Percentiles rank a stretch among this genome's conserved stretches.
These are phyloP conservation scores for Candida koratica DNA, from an alignment of 805 yeast species.

Conservation along the genomic window DNA sequence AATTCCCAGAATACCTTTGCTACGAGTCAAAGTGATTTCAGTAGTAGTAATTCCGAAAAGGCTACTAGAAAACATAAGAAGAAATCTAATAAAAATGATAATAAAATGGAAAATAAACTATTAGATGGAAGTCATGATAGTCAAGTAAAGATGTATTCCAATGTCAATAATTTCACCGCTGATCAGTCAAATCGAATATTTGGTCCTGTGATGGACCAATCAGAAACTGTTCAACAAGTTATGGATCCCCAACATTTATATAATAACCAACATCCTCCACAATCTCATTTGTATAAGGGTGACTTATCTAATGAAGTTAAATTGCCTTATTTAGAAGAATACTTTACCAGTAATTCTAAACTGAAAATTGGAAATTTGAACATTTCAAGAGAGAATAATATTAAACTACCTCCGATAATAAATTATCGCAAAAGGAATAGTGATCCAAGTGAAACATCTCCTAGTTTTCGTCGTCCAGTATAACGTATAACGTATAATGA, in stretches of 20 bases:
- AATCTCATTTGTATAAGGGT: constrained; percentile 16
- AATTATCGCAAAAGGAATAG: constrained; percentile 13
- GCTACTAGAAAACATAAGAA: constrained; percentile 7
- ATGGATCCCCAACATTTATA: constrained; percentile 16
- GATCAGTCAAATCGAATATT: constrained; percentile 21
- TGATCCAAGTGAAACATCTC: constrained; percentile 7
- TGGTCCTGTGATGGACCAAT: constrained; percentile 12
- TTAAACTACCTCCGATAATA: constrained; percentile 17
- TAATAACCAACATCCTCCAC: constrained; percentile 23
- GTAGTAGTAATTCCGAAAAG: constrained; percentile 5
- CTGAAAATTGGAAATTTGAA: neutral
- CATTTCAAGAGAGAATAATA: constrained; percentile 3
- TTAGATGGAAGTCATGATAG: constrained; percentile 1
- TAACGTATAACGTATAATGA: neutral
- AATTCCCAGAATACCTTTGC: constrained; percentile 8
- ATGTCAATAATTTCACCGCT: constrained; percentile 16
- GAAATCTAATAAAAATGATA: constrained; percentile 4
- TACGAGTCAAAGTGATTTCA: constrained; percentile 1
- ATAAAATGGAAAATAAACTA: constrained; percentile 3
- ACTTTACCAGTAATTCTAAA: constrained; percentile 7
- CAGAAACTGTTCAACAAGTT: constrained; percentile 5
- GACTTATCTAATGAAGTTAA: constrained; percentile 9
- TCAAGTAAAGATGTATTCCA: constrained; percentile 6
- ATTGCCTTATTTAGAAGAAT: constrained; percentile 17
- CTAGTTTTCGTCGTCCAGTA: constrained; percentile 1